Evolutionary conservation across 169 alveolate species (phyloP).

Genomic region (Neospora caninum): DNA sequence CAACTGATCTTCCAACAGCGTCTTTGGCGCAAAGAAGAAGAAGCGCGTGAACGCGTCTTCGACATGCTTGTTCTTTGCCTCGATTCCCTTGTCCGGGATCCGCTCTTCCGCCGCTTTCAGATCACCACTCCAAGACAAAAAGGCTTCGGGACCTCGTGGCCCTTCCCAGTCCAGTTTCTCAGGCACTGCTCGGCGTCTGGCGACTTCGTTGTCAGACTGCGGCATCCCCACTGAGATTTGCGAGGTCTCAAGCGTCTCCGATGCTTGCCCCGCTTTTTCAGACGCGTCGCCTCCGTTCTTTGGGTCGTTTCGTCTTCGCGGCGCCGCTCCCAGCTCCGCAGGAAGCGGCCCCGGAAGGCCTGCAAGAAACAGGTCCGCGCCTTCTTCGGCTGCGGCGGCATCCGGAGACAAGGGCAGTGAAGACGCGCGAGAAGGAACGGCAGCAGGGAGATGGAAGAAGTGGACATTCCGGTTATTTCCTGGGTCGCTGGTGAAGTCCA

Average conservation of each 20-base stretch:
- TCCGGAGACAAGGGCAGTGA: background rate
- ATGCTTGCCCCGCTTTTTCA: background rate
- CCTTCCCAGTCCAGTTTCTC: no score
- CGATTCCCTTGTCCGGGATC: background rate
- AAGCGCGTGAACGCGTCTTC: background rate
- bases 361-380: no score
- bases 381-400: background rate
- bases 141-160: no score
- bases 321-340: background rate
- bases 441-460: background rate
- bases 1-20: background rate
- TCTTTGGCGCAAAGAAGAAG: background rate
- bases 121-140: no score
- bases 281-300: background rate
- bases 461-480: slow-evolving; percentile 4
- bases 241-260: no score
- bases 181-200: no score
- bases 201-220: no score
- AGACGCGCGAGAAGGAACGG: background rate
- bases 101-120: background rate
- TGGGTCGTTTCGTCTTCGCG: background rate
- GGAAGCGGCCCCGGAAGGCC: background rate
- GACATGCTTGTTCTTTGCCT: background rate
- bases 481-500: background rate
- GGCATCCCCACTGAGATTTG: no score